Base-by-base conservation (phyloP, 169 alveolate species). In the Plasmodium cynomolgi region DNA sequence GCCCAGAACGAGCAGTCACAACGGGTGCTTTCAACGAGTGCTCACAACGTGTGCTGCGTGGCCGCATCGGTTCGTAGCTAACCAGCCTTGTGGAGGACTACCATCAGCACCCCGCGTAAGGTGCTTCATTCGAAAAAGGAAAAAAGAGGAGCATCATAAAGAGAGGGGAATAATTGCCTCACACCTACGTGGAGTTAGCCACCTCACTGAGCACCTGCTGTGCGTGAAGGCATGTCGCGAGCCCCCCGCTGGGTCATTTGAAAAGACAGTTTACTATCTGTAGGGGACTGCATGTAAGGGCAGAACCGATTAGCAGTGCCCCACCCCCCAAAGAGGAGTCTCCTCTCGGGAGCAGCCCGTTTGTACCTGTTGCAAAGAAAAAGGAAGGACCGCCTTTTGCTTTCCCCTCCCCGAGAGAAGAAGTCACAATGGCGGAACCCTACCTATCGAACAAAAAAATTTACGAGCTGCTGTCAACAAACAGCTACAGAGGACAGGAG, bases 401-500 rank as follows among this genome's bases (percentile, higher is more conserved):
- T 1, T 41, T 17, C 54, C 56, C 56, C 17, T 17, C 54, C 56
- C 56, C 17, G 56, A 50, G 62, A 50, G 23, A 15, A 50, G 13
- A 8, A 31, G 33, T 6, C 8, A 83, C 44, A 1, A 83, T 84
- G 92, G 41, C 3, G 17, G 41, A 77, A 15, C 81, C 29, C 9
- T 80, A 79, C 62, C 23, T 88, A 29, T 88, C 94, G n/a, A 88
- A 88, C 56, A 77, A 80, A 13, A 88, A 62, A 79, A 68, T 88
- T n/a, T 88, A 88, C 26, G 94, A 88, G 11, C 26, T 88, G 75
- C 31, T 88, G 31, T 33, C 20, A 8, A 62, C 56, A 23, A 31
- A 81, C n/a, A 62, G 13, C 0, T 88, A 88, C 73, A 26, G 20
- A 17, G 83, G 94, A 31, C 47, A 88, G 50, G 91, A 88, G 54